A percentile compares a stretch with the other conserved stretches of the same genome.
Conservation (phyloP, 306 rosid species). For the Astragalus membranaceus region DNA sequence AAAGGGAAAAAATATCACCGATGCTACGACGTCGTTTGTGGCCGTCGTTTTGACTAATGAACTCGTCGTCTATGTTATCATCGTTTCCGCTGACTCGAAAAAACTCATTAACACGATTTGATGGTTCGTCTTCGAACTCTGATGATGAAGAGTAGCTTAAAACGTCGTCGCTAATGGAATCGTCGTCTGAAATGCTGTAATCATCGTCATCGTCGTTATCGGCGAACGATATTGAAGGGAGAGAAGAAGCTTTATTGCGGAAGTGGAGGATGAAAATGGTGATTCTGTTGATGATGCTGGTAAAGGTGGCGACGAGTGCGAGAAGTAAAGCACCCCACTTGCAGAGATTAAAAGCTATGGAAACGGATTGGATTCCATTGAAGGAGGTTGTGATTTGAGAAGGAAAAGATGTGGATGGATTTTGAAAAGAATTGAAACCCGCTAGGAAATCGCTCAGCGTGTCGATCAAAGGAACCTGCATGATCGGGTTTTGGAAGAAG, state of each 20-base stretch:
- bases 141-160: constrained; percentile 24
- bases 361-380: constrained; percentile 29
- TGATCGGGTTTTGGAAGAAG: neutral
- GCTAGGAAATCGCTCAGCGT: constrained; percentile 43
- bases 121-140: constrained; percentile 26
- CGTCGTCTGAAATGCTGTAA: constrained; percentile 16
- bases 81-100: constrained; percentile 37
- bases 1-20: constrained; percentile 45
- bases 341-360: constrained; percentile 40
- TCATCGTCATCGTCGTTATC: constrained; percentile 21
- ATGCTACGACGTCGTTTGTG: constrained; percentile 38
- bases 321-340: constrained; percentile 84
- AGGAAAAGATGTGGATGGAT: constrained; percentile 16
- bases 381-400: constrained; percentile 27
- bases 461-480: constrained; percentile 74
- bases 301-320: constrained; percentile 58
- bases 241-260: constrained; percentile 20
- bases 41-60: neutral
- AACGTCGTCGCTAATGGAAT: constrained; percentile 3
- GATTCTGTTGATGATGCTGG: constrained; percentile 48
- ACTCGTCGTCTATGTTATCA: constrained; percentile 11
- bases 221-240: constrained; percentile 13
- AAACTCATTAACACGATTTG: constrained; percentile 27
- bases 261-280: constrained; percentile 36
- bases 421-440: constrained; percentile 35